Percentiles rank a stretch among this genome's conserved stretches.
phyloP scores from a whole-genome alignment of 2,329 filamentous ascomycete species.

The Penicillium hesseltinei region DNA sequence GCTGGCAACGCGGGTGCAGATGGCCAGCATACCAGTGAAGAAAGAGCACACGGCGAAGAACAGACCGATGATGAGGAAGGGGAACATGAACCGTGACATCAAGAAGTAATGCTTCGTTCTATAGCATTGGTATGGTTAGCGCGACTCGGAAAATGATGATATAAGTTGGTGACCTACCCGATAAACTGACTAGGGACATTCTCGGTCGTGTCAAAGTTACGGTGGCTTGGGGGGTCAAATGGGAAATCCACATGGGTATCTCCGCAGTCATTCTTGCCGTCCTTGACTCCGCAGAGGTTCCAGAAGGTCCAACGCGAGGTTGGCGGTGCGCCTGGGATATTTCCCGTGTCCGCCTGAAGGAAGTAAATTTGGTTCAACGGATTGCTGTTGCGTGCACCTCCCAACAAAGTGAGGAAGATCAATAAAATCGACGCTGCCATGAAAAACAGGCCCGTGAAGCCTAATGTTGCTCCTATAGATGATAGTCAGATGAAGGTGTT shows the following conservation, averaged over 20 bases:
- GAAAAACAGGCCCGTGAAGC: slow-evolving; percentile 59
- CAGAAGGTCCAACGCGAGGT: slow-evolving; percentile 88
- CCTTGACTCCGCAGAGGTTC: slow-evolving; percentile 68
- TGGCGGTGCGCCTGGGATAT: slow-evolving; percentile 66
- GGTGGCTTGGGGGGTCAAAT: slow-evolving; percentile 57
- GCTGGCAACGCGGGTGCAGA: slow-evolving; percentile 53
- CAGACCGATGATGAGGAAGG: slow-evolving; percentile 80
- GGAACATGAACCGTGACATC: slow-evolving; percentile 88
- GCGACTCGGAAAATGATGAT: not conserved
- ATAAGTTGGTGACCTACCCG: slow-evolving; percentile 41
- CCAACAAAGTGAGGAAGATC: slow-evolving; percentile 65
- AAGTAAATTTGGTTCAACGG: slow-evolving; percentile 79
- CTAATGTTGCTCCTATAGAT: slow-evolving; percentile 53
- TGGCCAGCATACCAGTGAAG: slow-evolving; percentile 46
- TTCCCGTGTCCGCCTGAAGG: slow-evolving; percentile 72
- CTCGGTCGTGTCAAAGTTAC: slow-evolving; percentile 58
- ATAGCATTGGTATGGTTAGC: slow-evolving; percentile 18
- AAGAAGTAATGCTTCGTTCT: slow-evolving; percentile 70
- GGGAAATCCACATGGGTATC: slow-evolving; percentile 61
- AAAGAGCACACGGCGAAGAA: slow-evolving; percentile 63
- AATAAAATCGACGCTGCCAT: slow-evolving; percentile 62
- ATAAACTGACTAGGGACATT: slow-evolving; percentile 57
- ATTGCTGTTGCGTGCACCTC: slow-evolving; percentile 53
- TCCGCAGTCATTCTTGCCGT: slow-evolving; percentile 62
- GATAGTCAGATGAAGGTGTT: slow-evolving; percentile 8